A percentile compares a stretch with the other conserved stretches of the same genome.
These are phyloP conservation scores for Gnomoniopsis smithogilvyi DNA, from an alignment of 2,329 filamentous ascomycete species.

Conservation along the genomic window DNA sequence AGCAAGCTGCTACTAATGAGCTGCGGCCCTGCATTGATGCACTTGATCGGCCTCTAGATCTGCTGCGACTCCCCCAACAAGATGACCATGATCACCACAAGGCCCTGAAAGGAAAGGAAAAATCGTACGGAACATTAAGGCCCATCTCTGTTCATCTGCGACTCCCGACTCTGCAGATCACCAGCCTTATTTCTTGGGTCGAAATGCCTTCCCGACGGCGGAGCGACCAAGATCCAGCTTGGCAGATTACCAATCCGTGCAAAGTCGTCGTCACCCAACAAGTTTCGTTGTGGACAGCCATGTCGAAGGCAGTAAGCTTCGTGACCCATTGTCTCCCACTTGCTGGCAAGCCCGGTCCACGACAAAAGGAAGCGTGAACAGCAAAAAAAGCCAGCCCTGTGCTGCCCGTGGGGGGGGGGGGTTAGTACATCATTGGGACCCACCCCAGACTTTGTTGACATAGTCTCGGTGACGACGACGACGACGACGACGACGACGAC, in stretches of 20 bases:
- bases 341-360: too few species aligned
- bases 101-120: neutral
- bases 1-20: neutral
- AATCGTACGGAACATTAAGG: neutral
- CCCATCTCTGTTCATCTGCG: neutral
- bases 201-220: neutral
- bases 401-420: too few species aligned
- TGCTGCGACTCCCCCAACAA: neutral
- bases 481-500: neutral
- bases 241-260: neutral
- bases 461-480: neutral
- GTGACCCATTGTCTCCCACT: neutral
- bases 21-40: neutral
- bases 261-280: neutral
- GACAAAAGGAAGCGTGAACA: too few species aligned
- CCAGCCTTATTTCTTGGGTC: neutral
- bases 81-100: neutral
- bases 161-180: neutral
- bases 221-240: neutral
- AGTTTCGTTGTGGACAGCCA: neutral
- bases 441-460: neutral
- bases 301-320: neutral
- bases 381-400: too few species aligned
- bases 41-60: neutral
- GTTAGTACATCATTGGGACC: too few species aligned